A percentile compares a stretch with the other conserved stretches of the same genome.
Conservation (phyloP, 129 eudicot genomes). For the Ambrosia artemisiifolia region DNA sequence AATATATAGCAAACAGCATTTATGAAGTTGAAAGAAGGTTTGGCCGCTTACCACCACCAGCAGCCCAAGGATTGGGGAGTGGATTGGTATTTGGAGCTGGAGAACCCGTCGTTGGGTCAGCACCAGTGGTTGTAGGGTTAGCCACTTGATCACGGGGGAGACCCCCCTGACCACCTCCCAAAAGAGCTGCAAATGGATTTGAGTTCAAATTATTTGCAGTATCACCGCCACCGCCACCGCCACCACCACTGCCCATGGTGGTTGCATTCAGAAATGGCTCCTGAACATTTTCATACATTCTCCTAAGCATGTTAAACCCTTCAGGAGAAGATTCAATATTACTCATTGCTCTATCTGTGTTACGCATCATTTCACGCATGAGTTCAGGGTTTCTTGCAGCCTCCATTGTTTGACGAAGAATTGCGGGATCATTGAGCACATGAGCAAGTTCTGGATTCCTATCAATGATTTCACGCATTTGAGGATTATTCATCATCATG, state of each 20-base stretch:
- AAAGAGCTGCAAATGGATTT: constrained; percentile 82
- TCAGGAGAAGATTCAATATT: constrained; percentile 91
- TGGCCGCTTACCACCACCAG: constrained; percentile 52
- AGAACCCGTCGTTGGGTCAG: constrained; percentile 44
- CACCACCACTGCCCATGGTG: constrained; percentile 47
- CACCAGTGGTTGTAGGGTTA: constrained; percentile 53
- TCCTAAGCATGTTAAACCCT: constrained; percentile 92
- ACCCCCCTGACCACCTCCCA: constrained; percentile 55
- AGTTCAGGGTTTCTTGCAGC: constrained; percentile 85
- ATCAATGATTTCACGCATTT: constrained; percentile 88
- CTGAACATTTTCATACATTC: constrained; percentile 90
- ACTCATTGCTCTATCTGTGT: constrained; percentile 96
- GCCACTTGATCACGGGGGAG: constrained; percentile 42
- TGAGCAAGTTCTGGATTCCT: constrained; percentile 94
- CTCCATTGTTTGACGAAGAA: constrained; percentile 78
- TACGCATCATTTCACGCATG: constrained; percentile 93
- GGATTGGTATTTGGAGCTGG: constrained; percentile 73
- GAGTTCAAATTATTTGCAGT: constrained; percentile 49
- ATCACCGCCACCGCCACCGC: constrained; percentile 55
- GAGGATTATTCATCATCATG: constrained; percentile 82
- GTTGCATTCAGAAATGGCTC: constrained; percentile 82
- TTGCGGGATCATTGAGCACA: constrained; percentile 80
- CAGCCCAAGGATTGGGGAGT: constrained; percentile 72
- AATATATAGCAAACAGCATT: neutral
- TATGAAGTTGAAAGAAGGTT: neutral